Base-by-base conservation (phyloP, 257 asterid species). In the Nicotiana obtusifolia region DNA sequence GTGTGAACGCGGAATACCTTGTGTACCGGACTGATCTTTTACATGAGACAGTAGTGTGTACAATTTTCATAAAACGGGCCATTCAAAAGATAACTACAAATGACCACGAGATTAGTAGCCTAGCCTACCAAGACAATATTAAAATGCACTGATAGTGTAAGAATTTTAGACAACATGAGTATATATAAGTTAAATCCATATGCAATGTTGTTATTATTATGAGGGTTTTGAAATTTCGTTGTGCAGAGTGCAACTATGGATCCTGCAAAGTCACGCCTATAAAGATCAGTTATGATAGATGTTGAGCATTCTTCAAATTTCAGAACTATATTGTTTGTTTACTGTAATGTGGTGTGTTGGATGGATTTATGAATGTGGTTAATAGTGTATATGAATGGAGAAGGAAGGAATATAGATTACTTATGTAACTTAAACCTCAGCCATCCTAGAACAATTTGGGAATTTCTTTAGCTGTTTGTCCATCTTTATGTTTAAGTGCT, bases 231-330 rank as follows among this genome's bases (percentile, higher is more conserved):
- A 62, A 10, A n/a, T 7, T 59, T 0, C 7, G 13, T 73, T 60
- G 57, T 82, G 86, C 87, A 95, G 99, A 93, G 97, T 81, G 82
- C 77, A 37, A 81, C 87, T 4, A 60, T 14, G 69, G 89, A 86
- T 66, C 86, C 82, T 30, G 86, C 85, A 9, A 89, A 87, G 89
- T 88, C 99, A 6, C 93, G 99, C 54, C 60, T 95, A 24, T 95
- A 73, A 84, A 93, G 89, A 82, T 79, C 64, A 64, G 19, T 24
- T 7, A 35, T 68, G 56, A 20, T 69, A 5, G 77, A 10, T 44
- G 14, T 44, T 14, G 14, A 44, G 60, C 11, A 28, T 11, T 22
- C 15, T 61, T 69, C 22, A 20, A 17, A 41, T 37, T 37, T 41
- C 1, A 71, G 14, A 71, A 68, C 10, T 37, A 68, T 37, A 30